Evolutionary conservation across 345 rosid species (phyloP).

Genomic region (Pseudoturritis turrita): DNA sequence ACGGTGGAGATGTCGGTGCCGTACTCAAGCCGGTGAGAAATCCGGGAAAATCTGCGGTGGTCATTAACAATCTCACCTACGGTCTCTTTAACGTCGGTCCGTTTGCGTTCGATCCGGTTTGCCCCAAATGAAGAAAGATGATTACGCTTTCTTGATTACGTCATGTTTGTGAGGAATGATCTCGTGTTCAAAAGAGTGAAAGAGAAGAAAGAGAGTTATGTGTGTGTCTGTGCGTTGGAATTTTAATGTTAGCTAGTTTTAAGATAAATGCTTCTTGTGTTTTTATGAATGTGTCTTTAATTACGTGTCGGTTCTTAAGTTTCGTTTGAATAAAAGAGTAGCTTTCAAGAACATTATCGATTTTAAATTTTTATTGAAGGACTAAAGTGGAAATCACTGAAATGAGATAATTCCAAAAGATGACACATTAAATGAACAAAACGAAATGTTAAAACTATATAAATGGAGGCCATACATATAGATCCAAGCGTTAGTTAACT

Average conservation of each 20-base stretch:
- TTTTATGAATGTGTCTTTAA: neutral
- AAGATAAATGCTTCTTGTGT: constrained; percentile 15
- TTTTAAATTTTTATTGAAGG: neutral
- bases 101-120: constrained; percentile 71
- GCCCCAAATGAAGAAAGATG: constrained; percentile 38
- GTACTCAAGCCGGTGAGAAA: constrained; percentile 43
- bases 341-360: neutral
- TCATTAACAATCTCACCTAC: constrained; percentile 32
- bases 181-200: neutral
- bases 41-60: constrained; percentile 12
- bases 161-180: neutral
- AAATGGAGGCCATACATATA: neutral
- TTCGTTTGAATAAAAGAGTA: constrained; percentile 18
- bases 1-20: constrained; percentile 57
- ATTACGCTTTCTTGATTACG: constrained; percentile 6
- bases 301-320: neutral
- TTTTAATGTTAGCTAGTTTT: constrained; percentile 19
- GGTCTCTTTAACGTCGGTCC: constrained; percentile 70
- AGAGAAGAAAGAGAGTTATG: constrained; percentile 3
- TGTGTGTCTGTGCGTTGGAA: neutral
- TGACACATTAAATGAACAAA: neutral
- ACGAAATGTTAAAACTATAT: neutral
- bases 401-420: neutral
- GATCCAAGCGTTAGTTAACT: neutral
- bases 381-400: neutral